These are phyloP conservation scores for Aulographum hederae DNA, from an alignment of 2,329 filamentous ascomycete species.

Conservation along the genomic window DNA sequence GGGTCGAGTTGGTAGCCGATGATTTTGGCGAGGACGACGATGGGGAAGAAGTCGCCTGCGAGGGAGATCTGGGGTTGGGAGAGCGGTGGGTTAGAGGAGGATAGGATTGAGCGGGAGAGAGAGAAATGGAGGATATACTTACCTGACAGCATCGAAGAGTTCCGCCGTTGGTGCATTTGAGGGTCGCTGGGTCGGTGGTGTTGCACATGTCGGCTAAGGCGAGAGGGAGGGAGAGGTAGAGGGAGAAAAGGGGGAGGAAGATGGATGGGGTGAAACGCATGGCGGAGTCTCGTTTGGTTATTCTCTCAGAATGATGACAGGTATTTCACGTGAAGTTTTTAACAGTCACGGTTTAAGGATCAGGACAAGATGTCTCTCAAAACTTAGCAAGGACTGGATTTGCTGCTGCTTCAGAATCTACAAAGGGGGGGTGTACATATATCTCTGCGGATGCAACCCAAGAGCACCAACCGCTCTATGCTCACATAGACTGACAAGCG, in stretches of 20 bases:
- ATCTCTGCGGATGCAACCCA: no score
- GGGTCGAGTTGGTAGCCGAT: slow-evolving; percentile 1
- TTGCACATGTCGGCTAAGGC: neutral
- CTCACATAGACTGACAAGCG: no score
- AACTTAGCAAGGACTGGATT: no score
- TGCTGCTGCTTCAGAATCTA: no score
- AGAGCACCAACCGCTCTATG: no score
- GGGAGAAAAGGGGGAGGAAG: neutral
- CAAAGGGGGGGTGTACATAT: no score
- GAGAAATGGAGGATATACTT: neutral
- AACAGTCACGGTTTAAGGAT: no score
- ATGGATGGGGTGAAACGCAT: neutral
- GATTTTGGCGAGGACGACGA: slow-evolving; percentile 1
- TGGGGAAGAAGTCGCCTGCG: slow-evolving; percentile 2
- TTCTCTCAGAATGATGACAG: neutral
- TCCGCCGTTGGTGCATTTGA: slow-evolving; percentile 2
- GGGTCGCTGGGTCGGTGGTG: slow-evolving; percentile 1
- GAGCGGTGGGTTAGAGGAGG: slow-evolving; percentile 1
- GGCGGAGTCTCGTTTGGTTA: neutral
- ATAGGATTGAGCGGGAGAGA: neutral
- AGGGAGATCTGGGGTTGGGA: no score
- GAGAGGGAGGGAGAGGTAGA: neutral
- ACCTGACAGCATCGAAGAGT: slow-evolving; percentile 1
- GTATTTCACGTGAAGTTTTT: no score
- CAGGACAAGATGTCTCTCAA: no score